Percentiles rank a stretch among this genome's conserved stretches.
Evolutionary conservation across 225 moss, liverwort and hornwort species (phyloP).

Genomic region (Polytrichum commune): DNA sequence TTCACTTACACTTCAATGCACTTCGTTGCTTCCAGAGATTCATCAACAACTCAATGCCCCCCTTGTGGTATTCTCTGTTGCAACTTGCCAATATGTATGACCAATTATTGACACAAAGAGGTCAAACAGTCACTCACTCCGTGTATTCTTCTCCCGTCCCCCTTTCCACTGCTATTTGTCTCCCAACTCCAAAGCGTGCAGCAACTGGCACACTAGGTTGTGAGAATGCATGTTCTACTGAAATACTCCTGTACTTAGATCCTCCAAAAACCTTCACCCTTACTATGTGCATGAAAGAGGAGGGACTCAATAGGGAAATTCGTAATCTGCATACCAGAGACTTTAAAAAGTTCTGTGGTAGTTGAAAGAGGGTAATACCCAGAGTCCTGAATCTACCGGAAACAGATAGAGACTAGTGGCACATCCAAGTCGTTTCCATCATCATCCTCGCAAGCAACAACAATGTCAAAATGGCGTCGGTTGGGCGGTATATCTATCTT

Average conservation of each 20-base stretch:
- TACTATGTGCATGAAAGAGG: neutral
- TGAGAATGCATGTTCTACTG: no score
- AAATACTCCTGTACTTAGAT: no score
- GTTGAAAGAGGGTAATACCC: neutral
- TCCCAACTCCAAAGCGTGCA: no score
- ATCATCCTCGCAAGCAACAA: slow-evolving; percentile 58
- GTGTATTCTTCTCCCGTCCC: no score
- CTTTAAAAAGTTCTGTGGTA: neutral
- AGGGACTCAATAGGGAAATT: neutral
- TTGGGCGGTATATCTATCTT: slow-evolving; percentile 44
- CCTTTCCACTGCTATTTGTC: no score
- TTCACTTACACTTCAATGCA: no score
- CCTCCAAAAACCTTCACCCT: no score
- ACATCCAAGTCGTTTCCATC: slow-evolving; percentile 60
- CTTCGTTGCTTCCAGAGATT: no score
- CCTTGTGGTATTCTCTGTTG: neutral
- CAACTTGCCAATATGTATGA: neutral
- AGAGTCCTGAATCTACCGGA: slow-evolving; percentile 24
- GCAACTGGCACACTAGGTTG: no score
- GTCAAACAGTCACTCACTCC: no score
- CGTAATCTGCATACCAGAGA: neutral
- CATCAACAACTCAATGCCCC: neutral
- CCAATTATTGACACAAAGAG: neutral
- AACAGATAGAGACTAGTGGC: slow-evolving; percentile 58
- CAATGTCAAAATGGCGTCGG: slow-evolving; percentile 62